Evolutionary conservation across 257 asterid species (phyloP), one percentile per base, ranked within the genome.

Genomic region (Buddleja alternifolia): DNA sequence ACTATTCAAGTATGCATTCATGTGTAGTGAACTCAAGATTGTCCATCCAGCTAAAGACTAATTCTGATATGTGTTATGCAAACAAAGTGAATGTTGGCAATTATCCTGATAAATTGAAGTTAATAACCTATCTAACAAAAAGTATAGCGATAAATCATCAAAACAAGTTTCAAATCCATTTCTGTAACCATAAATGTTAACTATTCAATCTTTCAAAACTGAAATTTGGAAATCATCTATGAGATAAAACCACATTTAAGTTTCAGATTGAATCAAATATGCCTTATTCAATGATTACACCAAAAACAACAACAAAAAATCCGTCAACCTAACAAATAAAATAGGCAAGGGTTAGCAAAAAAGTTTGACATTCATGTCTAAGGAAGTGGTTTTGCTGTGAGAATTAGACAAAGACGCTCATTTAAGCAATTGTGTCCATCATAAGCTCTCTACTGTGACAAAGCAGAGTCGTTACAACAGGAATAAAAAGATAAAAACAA

Each of bases 121-220:
- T 36, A 66, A 41, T 15, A 15, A 56, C 58, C 55, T 16, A 68
- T 54, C 70, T 58, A 45, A 20, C 50, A 45, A 16, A 46, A 42
- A 60, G 16, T 52, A 46, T 39, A 55, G 7, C 7, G 8, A 17
- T 32, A 29, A 20, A 53, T 20, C 10, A 42, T 17, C 19, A 40
- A n/a, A 32, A 39, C 67, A 71, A 69, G 50, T n/a, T 42, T 15
- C 14, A 8, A 52, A 42, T 19, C 55, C 54, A 36, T 54, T 45
- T 44, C 24, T 10, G n/a, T 19, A 44, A 72, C 48, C 52, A 54
- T 21, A 47, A 63, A 44, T 42, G 55, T 11, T 4, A 34, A 36
- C 41, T 17, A 44, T 45, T 62, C 24, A 16, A 16, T 54, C n/a
- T n/a, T n/a, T n/a, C n/a, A n/a, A n/a, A n/a, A n/a, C n/a, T n/a